Percentiles rank a stretch among this genome's conserved stretches.
phyloP scores from a whole-genome alignment of 1,284 basidiomycete species.

The Papiliotrema flavescens region DNA sequence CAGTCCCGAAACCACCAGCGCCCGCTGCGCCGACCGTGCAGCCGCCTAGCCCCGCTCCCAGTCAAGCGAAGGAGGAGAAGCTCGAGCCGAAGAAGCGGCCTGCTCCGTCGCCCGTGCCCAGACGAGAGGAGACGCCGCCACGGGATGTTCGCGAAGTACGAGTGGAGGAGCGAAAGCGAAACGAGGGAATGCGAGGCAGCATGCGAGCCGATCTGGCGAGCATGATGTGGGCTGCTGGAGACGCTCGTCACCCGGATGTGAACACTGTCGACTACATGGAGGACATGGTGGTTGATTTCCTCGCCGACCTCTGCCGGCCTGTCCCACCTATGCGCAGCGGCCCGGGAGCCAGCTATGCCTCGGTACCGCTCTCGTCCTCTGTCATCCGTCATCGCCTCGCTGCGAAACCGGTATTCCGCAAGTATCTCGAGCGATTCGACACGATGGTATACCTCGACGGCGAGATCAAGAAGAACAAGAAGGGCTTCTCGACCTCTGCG shows the following conservation, averaged over 20 bases:
- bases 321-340: slow-evolving; percentile 25
- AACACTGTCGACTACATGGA: slow-evolving; percentile 45
- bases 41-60: background rate
- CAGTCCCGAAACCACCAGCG: background rate
- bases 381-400: slow-evolving; percentile 36
- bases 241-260: slow-evolving; percentile 35
- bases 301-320: slow-evolving; percentile 42
- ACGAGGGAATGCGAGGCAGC: slow-evolving; percentile 38
- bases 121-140: background rate
- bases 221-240: slow-evolving; percentile 44
- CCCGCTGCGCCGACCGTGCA: background rate
- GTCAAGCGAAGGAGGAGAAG: too few relatives aligned
- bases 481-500: slow-evolving; percentile 13
- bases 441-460: slow-evolving; percentile 37
- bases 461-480: slow-evolving; percentile 22
- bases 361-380: slow-evolving; percentile 27
- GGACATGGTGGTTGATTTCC: slow-evolving; percentile 40
- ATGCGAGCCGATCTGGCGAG: slow-evolving; percentile 42
- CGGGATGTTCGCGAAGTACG: background rate
- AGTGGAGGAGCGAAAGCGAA: slow-evolving; percentile 5
- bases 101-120: background rate
- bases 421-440: slow-evolving; percentile 43
- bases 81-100: background rate
- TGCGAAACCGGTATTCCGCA: slow-evolving; percentile 23
- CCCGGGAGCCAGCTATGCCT: slow-evolving; percentile 10